A percentile compares a stretch with the other conserved stretches of the same genome.
Evolutionary conservation across 2,329 filamentous ascomycete species (phyloP).

Genomic region (Chaetomium globosum): DNA sequence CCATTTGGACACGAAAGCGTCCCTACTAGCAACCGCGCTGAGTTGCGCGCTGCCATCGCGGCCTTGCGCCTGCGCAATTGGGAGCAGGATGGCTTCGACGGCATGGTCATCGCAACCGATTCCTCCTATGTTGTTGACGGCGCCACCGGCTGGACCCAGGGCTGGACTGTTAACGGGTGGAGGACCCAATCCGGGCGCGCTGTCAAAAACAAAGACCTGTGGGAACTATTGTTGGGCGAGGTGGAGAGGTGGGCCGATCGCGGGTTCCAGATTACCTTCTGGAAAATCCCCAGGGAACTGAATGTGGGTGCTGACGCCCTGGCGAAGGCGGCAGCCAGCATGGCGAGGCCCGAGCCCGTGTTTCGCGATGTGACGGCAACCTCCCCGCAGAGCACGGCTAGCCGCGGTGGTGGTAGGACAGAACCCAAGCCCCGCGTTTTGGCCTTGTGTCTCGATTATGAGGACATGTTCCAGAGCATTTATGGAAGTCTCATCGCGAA

Average conservation of each 20-base stretch:
- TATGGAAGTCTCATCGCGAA: too few relatives aligned
- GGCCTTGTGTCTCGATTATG: too few relatives aligned
- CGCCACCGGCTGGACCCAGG: slow-evolving; percentile 39
- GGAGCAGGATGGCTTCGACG: slow-evolving; percentile 44
- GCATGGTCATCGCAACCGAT: slow-evolving; percentile 56
- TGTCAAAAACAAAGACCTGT: slow-evolving; percentile 56
- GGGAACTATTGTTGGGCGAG: slow-evolving; percentile 48
- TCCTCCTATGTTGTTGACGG: slow-evolving; percentile 54
- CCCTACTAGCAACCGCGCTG: slow-evolving; percentile 45
- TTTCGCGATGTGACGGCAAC: neutral
- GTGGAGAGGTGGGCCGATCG: slow-evolving; percentile 2
- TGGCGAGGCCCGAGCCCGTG: neutral
- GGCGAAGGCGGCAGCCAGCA: slow-evolving; percentile 7
- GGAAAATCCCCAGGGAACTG: slow-evolving; percentile 8
- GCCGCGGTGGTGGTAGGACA: too few relatives aligned
- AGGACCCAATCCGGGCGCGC: slow-evolving; percentile 38
- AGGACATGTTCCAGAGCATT: too few relatives aligned
- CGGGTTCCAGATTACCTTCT: slow-evolving; percentile 10
- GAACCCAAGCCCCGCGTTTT: too few relatives aligned
- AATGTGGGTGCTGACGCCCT: neutral
- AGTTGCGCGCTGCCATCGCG: slow-evolving; percentile 56
- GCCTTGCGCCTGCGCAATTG: slow-evolving; percentile 51
- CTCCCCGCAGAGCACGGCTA: too few relatives aligned
- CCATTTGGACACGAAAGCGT: slow-evolving; percentile 43
- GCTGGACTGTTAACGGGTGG: slow-evolving; percentile 17